phyloP scores from a whole-genome alignment of 2,329 filamentous ascomycete genomes.

The Hymenoscyphus fraxineus region DNA sequence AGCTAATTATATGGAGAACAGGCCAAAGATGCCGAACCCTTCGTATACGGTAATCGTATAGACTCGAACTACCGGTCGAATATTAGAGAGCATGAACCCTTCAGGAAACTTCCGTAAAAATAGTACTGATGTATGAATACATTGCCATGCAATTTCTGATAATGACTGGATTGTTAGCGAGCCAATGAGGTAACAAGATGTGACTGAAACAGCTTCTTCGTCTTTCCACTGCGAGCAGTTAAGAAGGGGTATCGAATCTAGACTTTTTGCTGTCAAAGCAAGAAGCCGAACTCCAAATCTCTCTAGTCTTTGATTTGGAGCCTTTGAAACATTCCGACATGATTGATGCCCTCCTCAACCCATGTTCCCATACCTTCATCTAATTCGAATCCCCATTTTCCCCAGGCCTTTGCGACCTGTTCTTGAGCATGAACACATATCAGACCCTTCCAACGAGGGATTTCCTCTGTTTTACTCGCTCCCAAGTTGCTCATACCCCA shows the following conservation, averaged over 20 bases:
- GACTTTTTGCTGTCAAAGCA: background rate
- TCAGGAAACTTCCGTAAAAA: too few species aligned
- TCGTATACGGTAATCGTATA: too few species aligned
- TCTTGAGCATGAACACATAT: slow-evolving; percentile 79
- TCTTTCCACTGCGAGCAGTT: background rate
- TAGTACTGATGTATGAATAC: too few species aligned
- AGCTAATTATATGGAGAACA: too few species aligned
- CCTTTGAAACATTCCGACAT: slow-evolving; percentile 76
- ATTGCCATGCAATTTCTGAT: too few species aligned
- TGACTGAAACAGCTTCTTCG: too few species aligned
- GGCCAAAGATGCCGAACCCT: too few species aligned
- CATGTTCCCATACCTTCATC: slow-evolving; percentile 74
- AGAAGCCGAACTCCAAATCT: background rate
- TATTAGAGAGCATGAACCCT: too few species aligned
- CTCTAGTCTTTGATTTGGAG: slow-evolving; percentile 35
- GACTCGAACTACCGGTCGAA: too few species aligned
- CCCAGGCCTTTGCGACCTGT: slow-evolving; percentile 61
- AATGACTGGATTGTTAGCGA: too few species aligned
- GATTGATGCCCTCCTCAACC: slow-evolving; percentile 80
- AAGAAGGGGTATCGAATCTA: background rate
- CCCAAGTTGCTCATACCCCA: slow-evolving; percentile 43
- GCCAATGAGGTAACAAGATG: too few species aligned
- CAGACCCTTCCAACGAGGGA: slow-evolving; percentile 66
- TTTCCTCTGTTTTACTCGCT: slow-evolving; percentile 37
- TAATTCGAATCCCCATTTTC: slow-evolving; percentile 65